Evolutionary conservation across 768 basidiomycete species (phyloP).

Genomic region (Daedaleopsis sinensis): DNA sequence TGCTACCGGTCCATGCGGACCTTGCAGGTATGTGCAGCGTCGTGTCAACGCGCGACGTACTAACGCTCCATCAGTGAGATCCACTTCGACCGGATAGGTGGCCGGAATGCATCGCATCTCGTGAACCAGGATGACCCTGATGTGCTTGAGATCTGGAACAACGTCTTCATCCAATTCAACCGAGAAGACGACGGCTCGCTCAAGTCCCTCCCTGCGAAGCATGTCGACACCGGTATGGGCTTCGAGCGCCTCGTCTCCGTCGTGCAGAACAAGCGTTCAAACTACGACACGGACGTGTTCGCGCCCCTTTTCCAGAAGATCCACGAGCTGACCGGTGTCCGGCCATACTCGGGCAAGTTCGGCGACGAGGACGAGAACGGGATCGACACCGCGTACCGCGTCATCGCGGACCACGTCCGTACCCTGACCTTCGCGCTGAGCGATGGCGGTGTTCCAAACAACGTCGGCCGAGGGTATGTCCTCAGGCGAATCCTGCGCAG

Average conservation of each 20-base stretch:
- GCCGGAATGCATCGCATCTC: slow-evolving; percentile 88
- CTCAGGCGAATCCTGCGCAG: slow-evolving; percentile 89
- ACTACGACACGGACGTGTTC: slow-evolving; percentile 99
- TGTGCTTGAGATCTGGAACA: slow-evolving; percentile 99
- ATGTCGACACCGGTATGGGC: slow-evolving; percentile 99
- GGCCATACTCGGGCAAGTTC: slow-evolving; percentile 88
- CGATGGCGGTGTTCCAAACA: slow-evolving; percentile 96
- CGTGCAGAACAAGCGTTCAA: slow-evolving; percentile 88
- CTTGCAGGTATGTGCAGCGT: slow-evolving; percentile 68
- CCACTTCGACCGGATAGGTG: slow-evolving; percentile 97
- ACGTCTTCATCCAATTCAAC: slow-evolving; percentile 99
- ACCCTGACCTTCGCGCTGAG: slow-evolving; percentile 95
- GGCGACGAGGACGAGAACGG: slow-evolving; percentile 95
- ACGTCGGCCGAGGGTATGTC: slow-evolving; percentile 97
- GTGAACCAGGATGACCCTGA: slow-evolving; percentile 97
- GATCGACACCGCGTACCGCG: slow-evolving; percentile 96
- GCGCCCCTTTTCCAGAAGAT: slow-evolving; percentile 85
- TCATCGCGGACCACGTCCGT: slow-evolving; percentile 95
- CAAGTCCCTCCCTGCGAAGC: slow-evolving; percentile 82
- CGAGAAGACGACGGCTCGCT: slow-evolving; percentile 88
- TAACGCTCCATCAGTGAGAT: slow-evolving; percentile 67
- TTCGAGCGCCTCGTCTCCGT: slow-evolving; percentile 97
- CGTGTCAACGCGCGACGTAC: background rate
- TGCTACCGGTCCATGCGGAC: slow-evolving; percentile 95
- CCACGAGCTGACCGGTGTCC: slow-evolving; percentile 85